These are phyloP conservation scores for Caloboletus firmus DNA, from an alignment of 1,284 basidiomycete genomes.

Conservation along the genomic window DNA sequence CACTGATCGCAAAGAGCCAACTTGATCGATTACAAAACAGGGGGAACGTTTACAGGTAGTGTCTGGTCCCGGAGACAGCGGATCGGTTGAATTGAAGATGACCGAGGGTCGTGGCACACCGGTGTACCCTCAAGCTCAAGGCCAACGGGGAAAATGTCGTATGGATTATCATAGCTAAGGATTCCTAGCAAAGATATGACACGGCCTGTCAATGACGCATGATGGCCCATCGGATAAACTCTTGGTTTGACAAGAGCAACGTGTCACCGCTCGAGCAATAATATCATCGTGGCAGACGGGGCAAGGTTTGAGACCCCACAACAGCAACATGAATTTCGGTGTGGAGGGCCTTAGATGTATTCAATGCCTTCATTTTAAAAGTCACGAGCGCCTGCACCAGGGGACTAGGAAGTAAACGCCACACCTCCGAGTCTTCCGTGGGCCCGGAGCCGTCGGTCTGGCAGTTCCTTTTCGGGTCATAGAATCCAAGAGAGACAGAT, in stretches of 20 bases:
- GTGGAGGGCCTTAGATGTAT: not conserved
- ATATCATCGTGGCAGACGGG: not conserved
- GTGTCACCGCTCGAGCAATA: not conserved
- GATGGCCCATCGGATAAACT: not conserved
- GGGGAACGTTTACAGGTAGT: not conserved
- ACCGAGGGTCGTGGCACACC: not conserved
- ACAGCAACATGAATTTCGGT: not conserved
- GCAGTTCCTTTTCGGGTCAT: not conserved
- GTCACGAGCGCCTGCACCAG: no score
- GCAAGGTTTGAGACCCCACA: not conserved
- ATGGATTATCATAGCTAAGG: not conserved
- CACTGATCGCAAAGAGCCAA: not conserved
- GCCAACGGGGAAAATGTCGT: not conserved
- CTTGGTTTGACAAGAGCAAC: not conserved
- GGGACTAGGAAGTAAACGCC: not conserved
- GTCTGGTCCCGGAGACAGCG: not conserved
- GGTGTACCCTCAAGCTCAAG: not conserved
- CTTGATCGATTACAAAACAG: not conserved
- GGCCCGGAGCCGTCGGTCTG: not conserved
- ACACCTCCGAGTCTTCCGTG: no score
- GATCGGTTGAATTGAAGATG: not conserved
- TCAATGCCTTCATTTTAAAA: not conserved
- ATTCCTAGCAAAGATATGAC: not conserved
- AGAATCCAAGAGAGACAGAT: not conserved
- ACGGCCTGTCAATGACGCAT: not conserved